These are phyloP conservation scores for Lodderomyces theae DNA, from an alignment of 1,139 yeast genomes.

Conservation along the genomic window DNA sequence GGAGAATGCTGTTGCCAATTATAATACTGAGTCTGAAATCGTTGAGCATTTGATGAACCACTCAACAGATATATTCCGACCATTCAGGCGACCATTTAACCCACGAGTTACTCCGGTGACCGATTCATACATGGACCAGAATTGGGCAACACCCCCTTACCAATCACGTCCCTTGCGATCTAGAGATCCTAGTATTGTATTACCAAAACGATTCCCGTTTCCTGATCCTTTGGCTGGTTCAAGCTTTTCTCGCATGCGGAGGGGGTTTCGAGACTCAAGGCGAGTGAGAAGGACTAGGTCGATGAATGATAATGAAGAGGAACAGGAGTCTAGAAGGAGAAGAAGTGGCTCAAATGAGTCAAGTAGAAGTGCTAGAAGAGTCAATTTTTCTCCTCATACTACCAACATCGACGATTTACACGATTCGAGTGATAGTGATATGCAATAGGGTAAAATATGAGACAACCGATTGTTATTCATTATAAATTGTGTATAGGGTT, in stretches of 20 bases:
- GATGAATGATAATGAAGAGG: conserved; percentile 1
- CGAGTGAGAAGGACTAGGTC: conserved; percentile 5
- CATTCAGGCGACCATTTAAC: conserved; percentile 36
- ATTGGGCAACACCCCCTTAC: conserved; percentile 31
- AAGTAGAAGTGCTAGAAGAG: conserved; percentile 13
- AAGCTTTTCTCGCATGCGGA: neutral
- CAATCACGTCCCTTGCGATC: conserved; percentile 12
- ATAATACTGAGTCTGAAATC: conserved; percentile 19
- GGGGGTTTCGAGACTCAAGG: neutral
- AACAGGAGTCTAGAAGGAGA: conserved; percentile 6
- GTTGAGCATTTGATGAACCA: conserved; percentile 26
- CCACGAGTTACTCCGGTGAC: conserved; percentile 43
- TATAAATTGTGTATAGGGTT: neutral
- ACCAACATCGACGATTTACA: conserved; percentile 15
- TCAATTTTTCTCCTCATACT: conserved; percentile 15
- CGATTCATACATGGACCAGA: conserved; percentile 39
- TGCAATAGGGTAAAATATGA: neutral
- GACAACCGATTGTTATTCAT: neutral
- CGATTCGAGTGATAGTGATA: conserved; percentile 7
- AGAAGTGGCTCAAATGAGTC: conserved; percentile 11
- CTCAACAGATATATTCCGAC: conserved; percentile 41
- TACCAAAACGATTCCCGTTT: conserved; percentile 35
- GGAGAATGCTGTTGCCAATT: conserved; percentile 15
- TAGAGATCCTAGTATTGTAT: conserved; percentile 27
- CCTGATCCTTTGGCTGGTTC: conserved; percentile 17